Percentiles rank a stretch among this genome's conserved stretches.
Conservation (phyloP, 2,329 filamentous ascomycete species). For the Monascus ruber region DNA sequence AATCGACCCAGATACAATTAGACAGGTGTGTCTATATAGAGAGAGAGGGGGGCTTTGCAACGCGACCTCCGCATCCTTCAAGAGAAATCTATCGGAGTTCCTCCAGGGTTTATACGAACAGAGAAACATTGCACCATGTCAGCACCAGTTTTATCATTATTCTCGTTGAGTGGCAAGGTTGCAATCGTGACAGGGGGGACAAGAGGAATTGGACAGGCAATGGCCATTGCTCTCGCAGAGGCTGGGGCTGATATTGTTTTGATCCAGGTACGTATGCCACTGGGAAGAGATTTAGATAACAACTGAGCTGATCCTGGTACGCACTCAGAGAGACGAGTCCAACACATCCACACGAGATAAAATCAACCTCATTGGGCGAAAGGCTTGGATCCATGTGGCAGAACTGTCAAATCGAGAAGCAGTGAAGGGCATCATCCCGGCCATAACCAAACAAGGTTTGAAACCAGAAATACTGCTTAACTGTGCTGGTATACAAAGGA, state of each 20-base stretch:
- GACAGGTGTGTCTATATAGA: no score
- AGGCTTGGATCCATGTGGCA: constrained; percentile 32
- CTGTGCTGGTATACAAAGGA: constrained; percentile 74
- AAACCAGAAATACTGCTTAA: constrained; percentile 70
- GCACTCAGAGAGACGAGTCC: constrained; percentile 41
- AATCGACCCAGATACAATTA: no score
- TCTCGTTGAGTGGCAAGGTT: constrained; percentile 31
- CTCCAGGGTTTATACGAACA: no score
- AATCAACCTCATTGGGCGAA: constrained; percentile 27
- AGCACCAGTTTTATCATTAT: constrained; percentile 19
- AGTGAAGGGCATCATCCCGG: constrained; percentile 30
- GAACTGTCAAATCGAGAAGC: constrained; percentile 32
- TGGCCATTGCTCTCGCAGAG: constrained; percentile 37
- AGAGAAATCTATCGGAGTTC: no score
- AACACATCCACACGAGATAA: constrained; percentile 34
- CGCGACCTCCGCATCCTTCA: no score
- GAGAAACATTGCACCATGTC: constrained; percentile 11
- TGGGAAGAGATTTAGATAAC: no score
- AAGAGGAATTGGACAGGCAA: constrained; percentile 36
- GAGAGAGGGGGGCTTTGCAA: no score
- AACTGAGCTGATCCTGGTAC: no score
- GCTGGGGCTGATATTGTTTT: constrained; percentile 37
- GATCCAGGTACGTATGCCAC: constrained; percentile 22
- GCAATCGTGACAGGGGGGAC: constrained; percentile 38
- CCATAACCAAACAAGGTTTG: constrained; percentile 34